Base-by-base conservation (phyloP, 2,329 filamentous ascomycete species). In the Colletotrichum spinosum region DNA sequence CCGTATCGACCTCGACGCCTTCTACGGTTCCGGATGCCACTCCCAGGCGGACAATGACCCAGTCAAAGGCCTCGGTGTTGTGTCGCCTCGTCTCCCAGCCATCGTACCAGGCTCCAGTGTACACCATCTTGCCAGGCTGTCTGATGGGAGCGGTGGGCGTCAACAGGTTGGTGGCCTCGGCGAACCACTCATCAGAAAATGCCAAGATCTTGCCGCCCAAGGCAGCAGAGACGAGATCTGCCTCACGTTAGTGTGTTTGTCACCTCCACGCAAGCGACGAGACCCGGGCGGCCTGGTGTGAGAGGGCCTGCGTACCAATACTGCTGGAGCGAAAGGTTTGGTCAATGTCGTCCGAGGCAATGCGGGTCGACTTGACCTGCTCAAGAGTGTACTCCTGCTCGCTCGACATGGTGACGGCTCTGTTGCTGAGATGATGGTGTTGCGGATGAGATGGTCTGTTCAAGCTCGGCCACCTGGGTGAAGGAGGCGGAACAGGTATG, bases 1-100 rank as follows among this genome's bases (percentile, higher is more conserved):
- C 88, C 3, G 92, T 95, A 78, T 95, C 92, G 68, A 95, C 84
- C 79, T 95, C 92, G 52, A 94, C 81, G 13, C 92, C 92, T 65
- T 87, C 84, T 35, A 95, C 86, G 13, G 84, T 90, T 51, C 92
- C 92, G 2, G 89, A 92, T 9, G 90, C 86, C 42, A 91, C 89
- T 52, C 89, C 89, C 6, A 91, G 81, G 60, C 88, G 85, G 67
- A 91, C 84, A 65, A 90, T 81, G 17, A 89, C 88, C 83, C 88
- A 91, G 79, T 91, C 89, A 70, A 90, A 90, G 0, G 85, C 81
- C 65, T 84, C 85, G 10, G 81, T 73, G 76, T 91, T 91, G 79
- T 91, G 89, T 69, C 89, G 80, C 55, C 89, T 81, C 11, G 89
- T 91, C 77, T 91, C 89, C 88, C 87, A 91, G 56, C 89, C 89